Evolutionary conservation across 352 stramenopile genomes (phyloP).

Genomic region (Globisporangium sylvaticum): DNA sequence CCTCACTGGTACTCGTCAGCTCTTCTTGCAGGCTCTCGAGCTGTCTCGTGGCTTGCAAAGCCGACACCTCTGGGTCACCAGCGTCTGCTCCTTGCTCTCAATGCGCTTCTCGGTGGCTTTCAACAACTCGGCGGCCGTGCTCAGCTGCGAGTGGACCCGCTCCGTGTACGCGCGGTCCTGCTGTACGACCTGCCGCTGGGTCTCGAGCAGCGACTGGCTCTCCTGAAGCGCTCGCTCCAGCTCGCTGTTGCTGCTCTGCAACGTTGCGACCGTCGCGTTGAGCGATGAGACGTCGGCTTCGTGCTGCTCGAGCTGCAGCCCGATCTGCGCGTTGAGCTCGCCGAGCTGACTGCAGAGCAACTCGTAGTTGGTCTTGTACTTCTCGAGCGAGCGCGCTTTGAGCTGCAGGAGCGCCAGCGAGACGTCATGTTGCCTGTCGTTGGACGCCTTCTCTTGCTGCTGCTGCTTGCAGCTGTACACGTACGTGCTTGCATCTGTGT

Average conservation of each 20-base stretch:
- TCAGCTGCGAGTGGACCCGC: conserved; percentile 55
- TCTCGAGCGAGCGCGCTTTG: conserved; percentile 47
- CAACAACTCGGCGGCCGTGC: conserved; percentile 52
- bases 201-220: conserved; percentile 16
- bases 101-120: conserved; percentile 50
- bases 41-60: conserved; percentile 13
- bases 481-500: neutral
- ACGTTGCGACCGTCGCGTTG: conserved; percentile 29
- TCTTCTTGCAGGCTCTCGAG: conserved; percentile 25
- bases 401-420: conserved; percentile 27
- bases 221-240: conserved; percentile 24
- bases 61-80: conserved; percentile 18
- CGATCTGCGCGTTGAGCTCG: conserved; percentile 69
- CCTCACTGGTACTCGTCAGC: conserved; percentile 26
- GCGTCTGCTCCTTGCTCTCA: conserved; percentile 30
- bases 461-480: neutral
- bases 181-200: conserved; percentile 16
- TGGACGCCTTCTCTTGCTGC: neutral
- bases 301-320: conserved; percentile 61
- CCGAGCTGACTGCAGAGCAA: conserved; percentile 60
- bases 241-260: conserved; percentile 37
- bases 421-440: neutral
- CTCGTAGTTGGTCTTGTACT: conserved; percentile 81
- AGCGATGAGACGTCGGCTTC: conserved; percentile 56
- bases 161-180: conserved; percentile 59